phyloP scores from a whole-genome alignment of 164 flowering plant genomes.

The grape (Vitis vinifera) region ASM3070453v1 NC_081814.1:3241501-3242000 shows the following conservation, averaged over 20 bases:
- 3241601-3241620: background rate
- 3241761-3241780: background rate
- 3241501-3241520: too few relatives aligned
- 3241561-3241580: background rate
- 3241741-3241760: slow-evolving; percentile 36
- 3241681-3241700: slow-evolving; percentile 46
- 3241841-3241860: slow-evolving; percentile 36
- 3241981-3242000: background rate
- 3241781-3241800: background rate
- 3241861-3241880: slow-evolving; percentile 71
- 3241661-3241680: slow-evolving; percentile 48
- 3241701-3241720: slow-evolving; percentile 39
- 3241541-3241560: background rate
- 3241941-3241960: background rate
- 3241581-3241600: background rate
- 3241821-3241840: background rate
- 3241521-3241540: too few relatives aligned
- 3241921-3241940: slow-evolving; percentile 53
- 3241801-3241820: background rate
- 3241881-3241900: slow-evolving; percentile 76
- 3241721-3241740: slow-evolving; percentile 53
- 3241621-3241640: slow-evolving; percentile 5
- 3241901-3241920: slow-evolving; percentile 67
- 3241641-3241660: slow-evolving; percentile 7
- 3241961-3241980: background rate